These are phyloP conservation scores for Crithidia bombi DNA, from an alignment of 208 protist species.

Conservation along the genomic window DNA sequence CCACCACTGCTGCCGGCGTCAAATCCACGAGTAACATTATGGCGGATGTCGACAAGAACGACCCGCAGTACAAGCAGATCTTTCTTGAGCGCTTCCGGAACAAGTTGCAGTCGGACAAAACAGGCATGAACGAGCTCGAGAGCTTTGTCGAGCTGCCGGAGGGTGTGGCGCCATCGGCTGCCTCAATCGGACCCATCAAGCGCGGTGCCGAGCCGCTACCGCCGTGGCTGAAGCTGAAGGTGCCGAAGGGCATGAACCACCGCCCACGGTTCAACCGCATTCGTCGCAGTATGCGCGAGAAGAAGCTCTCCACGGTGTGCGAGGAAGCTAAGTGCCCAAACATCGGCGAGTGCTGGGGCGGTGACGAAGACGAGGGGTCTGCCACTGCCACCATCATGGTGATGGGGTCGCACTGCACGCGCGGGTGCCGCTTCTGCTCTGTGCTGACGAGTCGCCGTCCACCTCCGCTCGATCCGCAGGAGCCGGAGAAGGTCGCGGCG, in stretches of 20 bases:
- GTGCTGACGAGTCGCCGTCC: constrained; percentile 95
- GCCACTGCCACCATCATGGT: constrained; percentile 99
- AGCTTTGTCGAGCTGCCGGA: constrained; percentile 83
- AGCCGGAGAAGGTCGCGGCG: constrained; percentile 94
- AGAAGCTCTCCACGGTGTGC: constrained; percentile 91
- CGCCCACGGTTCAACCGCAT: constrained; percentile 85
- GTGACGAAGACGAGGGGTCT: constrained; percentile 71
- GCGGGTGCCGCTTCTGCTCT: constrained; percentile 98
- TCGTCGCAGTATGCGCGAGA: constrained; percentile 77
- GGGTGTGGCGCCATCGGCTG: constrained; percentile 55
- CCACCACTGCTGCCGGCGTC: not conserved
- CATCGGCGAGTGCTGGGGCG: constrained; percentile 98
- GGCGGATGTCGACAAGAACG: constrained; percentile 44
- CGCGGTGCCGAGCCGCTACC: constrained; percentile 87
- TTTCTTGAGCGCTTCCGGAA: constrained; percentile 82
- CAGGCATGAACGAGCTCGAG: constrained; percentile 76
- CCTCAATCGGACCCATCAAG: constrained; percentile 77
- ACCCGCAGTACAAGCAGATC: constrained; percentile 67
- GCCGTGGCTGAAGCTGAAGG: constrained; percentile 92
- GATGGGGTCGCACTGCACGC: constrained; percentile 98
- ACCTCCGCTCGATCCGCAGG: constrained; percentile 94
- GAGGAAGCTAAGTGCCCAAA: constrained; percentile 98
- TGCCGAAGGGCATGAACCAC: constrained; percentile 82
- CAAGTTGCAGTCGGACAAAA: constrained; percentile 63
- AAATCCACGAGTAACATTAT: constrained; percentile 27